Percentiles rank a stretch among this genome's conserved stretches.
These are phyloP conservation scores for Colletotrichum lupini DNA, from an alignment of 2,329 filamentous ascomycete genomes.

Conservation along the genomic window DNA sequence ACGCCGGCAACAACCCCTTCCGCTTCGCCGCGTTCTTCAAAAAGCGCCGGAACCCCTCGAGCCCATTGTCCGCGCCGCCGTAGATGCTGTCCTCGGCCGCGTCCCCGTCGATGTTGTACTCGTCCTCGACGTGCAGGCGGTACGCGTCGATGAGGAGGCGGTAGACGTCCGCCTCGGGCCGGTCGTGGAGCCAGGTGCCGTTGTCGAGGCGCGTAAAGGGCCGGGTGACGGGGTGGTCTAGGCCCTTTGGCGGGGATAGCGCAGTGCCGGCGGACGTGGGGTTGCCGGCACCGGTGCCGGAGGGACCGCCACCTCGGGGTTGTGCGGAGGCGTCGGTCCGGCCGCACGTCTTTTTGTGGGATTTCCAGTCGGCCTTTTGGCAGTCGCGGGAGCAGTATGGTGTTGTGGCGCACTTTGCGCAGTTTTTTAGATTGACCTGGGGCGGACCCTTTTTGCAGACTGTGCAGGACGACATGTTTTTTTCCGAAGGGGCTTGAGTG, in stretches of 20 bases:
- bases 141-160: conserved; percentile 59
- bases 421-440: too few species aligned
- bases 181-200: conserved; percentile 55
- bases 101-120: conserved; percentile 42
- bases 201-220: conserved; percentile 54
- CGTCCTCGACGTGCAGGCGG: conserved; percentile 57
- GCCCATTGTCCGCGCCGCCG: conserved; percentile 36
- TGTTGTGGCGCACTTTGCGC: too few species aligned
- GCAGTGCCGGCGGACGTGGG: background rate
- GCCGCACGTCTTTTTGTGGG: conserved; percentile 57
- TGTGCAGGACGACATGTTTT: too few species aligned
- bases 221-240: conserved; percentile 42
- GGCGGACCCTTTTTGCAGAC: too few species aligned
- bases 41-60: conserved; percentile 51
- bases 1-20: conserved; percentile 51
- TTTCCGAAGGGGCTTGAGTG: too few species aligned
- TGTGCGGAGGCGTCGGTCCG: background rate
- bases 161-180: conserved; percentile 56
- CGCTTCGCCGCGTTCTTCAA: conserved; percentile 37
- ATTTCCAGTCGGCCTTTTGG: conserved; percentile 62
- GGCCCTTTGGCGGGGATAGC: conserved; percentile 40
- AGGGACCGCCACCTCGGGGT: background rate
- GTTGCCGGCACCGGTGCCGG: background rate
- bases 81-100: conserved; percentile 45
- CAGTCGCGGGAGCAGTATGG: conserved; percentile 63